phyloP scores from a whole-genome alignment of 345 rosid genomes.

The Viola odorata region DNA sequence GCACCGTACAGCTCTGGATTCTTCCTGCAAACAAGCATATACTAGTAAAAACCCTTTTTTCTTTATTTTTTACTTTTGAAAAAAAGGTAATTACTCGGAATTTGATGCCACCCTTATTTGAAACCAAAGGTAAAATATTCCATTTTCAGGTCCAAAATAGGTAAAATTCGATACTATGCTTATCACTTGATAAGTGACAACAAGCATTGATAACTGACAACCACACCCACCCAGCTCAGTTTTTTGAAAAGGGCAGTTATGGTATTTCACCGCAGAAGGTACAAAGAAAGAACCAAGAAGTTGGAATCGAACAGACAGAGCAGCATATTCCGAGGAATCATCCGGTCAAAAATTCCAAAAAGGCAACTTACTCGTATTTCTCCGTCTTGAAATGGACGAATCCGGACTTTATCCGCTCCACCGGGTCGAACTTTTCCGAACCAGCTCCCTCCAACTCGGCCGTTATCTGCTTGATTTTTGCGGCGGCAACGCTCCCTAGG shows the following conservation, averaged over 20 bases:
- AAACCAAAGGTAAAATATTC: neutral
- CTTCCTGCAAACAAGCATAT: constrained; percentile 43
- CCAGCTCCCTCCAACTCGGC: constrained; percentile 57
- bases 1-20: constrained; percentile 47
- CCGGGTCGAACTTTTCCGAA: constrained; percentile 42
- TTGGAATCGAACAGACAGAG: too few species aligned
- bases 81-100: neutral
- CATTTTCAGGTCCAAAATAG: neutral
- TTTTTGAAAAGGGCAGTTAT: too few species aligned
- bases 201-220: neutral
- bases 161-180: neutral
- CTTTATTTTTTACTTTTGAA: neutral
- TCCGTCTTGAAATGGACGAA: constrained; percentile 66
- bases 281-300: neutral
- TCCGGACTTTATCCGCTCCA: constrained; percentile 57
- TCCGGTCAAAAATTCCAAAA: too few species aligned
- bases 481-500: constrained; percentile 70
- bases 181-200: neutral
- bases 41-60: too few species aligned
- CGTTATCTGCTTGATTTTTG: constrained; percentile 68
- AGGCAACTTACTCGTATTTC: constrained; percentile 59
- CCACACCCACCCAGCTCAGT: neutral
- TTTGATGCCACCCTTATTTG: neutral
- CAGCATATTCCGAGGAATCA: neutral
- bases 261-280: too few species aligned